phyloP scores from a whole-genome alignment of 1,284 basidiomycete genomes.

The Quambalaria eucalypti region DNA sequence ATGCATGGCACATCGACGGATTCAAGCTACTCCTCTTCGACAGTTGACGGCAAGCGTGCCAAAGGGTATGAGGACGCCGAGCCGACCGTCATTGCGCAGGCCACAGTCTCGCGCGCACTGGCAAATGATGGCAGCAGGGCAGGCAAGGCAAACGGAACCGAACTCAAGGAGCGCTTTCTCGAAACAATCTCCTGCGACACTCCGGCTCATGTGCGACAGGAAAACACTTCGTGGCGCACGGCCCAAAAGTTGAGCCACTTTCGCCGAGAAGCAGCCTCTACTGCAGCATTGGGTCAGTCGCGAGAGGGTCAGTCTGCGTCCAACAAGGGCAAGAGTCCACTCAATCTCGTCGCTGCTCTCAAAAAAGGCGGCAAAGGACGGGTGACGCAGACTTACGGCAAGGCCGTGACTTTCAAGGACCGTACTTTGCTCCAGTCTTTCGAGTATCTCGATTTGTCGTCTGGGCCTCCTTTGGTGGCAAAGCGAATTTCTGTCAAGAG shows the following conservation, averaged over 20 bases:
- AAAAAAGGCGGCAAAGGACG: slow-evolving; percentile 51
- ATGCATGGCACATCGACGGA: not conserved
- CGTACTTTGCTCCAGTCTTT: slow-evolving; percentile 48
- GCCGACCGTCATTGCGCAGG: not conserved
- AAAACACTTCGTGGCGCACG: slow-evolving; percentile 36
- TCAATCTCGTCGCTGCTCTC: slow-evolving; percentile 47
- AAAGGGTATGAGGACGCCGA: not conserved
- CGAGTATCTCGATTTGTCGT: slow-evolving; percentile 51
- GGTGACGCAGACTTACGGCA: slow-evolving; percentile 49
- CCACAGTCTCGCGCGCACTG: not conserved
- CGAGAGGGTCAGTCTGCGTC: not conserved
- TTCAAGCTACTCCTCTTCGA: not conserved
- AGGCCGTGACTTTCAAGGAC: slow-evolving; percentile 51
- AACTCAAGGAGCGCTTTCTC: slow-evolving; percentile 51
- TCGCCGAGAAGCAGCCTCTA: not conserved
- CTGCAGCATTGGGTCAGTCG: not conserved
- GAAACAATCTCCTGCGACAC: slow-evolving; percentile 50
- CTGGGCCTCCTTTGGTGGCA: slow-evolving; percentile 49
- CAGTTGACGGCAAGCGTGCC: not conserved
- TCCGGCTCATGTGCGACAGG: slow-evolving; percentile 29
- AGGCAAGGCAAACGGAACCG: slow-evolving; percentile 19
- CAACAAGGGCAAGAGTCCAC: slow-evolving; percentile 1
- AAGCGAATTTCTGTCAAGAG: slow-evolving; percentile 46
- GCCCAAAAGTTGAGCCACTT: slow-evolving; percentile 38
- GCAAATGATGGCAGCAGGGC: slow-evolving; percentile 12